Percentiles rank a stretch among this genome's conserved stretches.
Conservation (phyloP, 192 early-diverging fungal genomes). For the Podila epigama region DNA sequence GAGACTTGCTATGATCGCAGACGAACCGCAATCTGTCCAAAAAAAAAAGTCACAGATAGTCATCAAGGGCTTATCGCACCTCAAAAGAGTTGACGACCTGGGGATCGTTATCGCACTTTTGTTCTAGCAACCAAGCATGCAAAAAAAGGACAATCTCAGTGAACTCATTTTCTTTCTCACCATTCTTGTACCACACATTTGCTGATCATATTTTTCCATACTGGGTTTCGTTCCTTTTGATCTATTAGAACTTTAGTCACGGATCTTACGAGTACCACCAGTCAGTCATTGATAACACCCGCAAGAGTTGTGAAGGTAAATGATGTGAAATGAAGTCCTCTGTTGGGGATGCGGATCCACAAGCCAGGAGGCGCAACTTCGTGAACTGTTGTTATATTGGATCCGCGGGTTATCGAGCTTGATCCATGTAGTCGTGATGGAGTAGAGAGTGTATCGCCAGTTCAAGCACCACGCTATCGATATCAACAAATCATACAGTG, state of each 20-base stretch:
- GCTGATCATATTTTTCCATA: background rate
- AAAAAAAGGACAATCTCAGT: background rate
- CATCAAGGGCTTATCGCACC: no score
- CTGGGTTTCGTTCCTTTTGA: background rate
- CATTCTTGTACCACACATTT: no score
- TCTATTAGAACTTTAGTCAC: constrained; percentile 59
- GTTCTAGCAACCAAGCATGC: no score
- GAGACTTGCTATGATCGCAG: background rate
- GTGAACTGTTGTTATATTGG: background rate
- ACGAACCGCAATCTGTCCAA: background rate
- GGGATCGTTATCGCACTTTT: no score
- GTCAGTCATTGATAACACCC: constrained; percentile 67
- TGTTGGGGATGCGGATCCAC: background rate
- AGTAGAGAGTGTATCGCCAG: background rate
- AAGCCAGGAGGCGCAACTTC: background rate
- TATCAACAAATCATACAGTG: no score
- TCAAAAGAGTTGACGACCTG: no score
- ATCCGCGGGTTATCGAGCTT: background rate
- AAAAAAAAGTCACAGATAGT: background rate
- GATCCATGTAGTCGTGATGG: background rate
- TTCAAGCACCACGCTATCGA: no score
- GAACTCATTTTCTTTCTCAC: background rate
- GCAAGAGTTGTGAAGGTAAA: constrained; percentile 59
- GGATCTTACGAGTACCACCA: constrained; percentile 71
- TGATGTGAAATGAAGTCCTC: background rate